Evolutionary conservation across 1,284 basidiomycete species (phyloP).

Genomic region (Apiotrichum akiyoshidainum): DNA sequence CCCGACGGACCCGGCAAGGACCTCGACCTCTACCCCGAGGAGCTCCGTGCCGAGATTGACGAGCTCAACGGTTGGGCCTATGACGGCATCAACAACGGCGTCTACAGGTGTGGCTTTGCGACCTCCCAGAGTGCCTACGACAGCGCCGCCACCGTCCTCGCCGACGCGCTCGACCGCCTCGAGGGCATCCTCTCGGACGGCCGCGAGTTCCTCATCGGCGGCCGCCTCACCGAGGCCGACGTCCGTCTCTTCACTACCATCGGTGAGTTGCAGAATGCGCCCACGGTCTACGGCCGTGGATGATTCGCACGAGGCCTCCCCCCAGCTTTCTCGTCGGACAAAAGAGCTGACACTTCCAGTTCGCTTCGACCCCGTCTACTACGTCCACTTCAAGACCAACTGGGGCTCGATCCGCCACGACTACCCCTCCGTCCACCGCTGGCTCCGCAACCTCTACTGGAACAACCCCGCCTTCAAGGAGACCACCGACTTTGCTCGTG

Average conservation of each 20-base stretch:
- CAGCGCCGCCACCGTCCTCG: conserved; percentile 66
- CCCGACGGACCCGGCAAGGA: conserved; percentile 61
- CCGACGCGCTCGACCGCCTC: conserved; percentile 72
- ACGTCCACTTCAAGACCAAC: conserved; percentile 93
- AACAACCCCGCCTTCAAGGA: conserved; percentile 81
- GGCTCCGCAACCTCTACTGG: conserved; percentile 91
- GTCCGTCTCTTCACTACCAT: conserved; percentile 85
- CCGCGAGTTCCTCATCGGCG: conserved; percentile 78
- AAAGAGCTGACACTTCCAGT: conserved; percentile 50
- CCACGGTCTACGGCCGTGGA: too few relatives aligned
- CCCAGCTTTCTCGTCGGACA: too few relatives aligned
- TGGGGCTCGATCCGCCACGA: conserved; percentile 64
- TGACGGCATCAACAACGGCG: conserved; percentile 59
- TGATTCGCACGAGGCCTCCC: too few relatives aligned
- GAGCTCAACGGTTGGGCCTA: conserved; percentile 85
- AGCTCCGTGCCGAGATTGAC: conserved; percentile 74
- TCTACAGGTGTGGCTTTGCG: conserved; percentile 86
- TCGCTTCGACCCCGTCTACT: conserved; percentile 79
- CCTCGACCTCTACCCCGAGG: conserved; percentile 74
- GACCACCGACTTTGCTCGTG: conserved; percentile 71
- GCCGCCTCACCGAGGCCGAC: conserved; percentile 84
- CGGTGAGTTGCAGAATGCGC: neutral
- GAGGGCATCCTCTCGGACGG: conserved; percentile 70
- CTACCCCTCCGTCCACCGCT: conserved; percentile 75
- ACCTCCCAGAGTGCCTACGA: conserved; percentile 77